Conservation (phyloP, 1,284 basidiomycete species). For the Xanthoconium separans region DNA sequence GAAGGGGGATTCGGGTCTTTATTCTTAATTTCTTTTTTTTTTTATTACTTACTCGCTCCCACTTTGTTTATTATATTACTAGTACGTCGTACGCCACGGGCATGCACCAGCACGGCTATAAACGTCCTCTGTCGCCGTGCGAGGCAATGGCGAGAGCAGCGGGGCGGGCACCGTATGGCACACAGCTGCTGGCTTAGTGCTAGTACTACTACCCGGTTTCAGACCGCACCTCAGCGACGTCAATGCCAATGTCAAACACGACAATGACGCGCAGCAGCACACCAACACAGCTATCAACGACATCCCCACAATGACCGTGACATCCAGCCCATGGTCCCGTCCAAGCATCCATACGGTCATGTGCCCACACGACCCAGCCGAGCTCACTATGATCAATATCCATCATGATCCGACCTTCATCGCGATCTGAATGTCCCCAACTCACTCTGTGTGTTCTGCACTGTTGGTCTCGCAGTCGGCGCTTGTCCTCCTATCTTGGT, state of each 20-base stretch:
- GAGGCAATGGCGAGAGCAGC: slow-evolving; percentile 7
- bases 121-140: slow-evolving; percentile 2
- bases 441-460: slow-evolving; percentile 14
- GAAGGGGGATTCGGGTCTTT: neutral
- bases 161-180: slow-evolving; percentile 1
- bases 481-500: neutral
- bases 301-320: neutral
- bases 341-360: slow-evolving; percentile 1
- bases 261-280: slow-evolving; percentile 9
- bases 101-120: slow-evolving; percentile 4
- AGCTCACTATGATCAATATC: slow-evolving; percentile 7
- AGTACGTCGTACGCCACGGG: slow-evolving; percentile 4
- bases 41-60: neutral
- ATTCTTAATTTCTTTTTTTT: neutral
- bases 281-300: slow-evolving; percentile 8
- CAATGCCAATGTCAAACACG: slow-evolving; percentile 8
- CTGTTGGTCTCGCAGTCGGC: neutral
- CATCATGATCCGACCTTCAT: slow-evolving; percentile 2
- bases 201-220: neutral
- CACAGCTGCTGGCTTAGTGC: no score
- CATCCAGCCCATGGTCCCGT: slow-evolving; percentile 1
- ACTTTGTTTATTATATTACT: no score
- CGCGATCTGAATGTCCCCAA: neutral
- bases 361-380: neutral
- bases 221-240: no score